These are phyloP conservation scores for Hibiscus tridactylites DNA, from an alignment of 345 rosid genomes.

Conservation along the genomic window DNA sequence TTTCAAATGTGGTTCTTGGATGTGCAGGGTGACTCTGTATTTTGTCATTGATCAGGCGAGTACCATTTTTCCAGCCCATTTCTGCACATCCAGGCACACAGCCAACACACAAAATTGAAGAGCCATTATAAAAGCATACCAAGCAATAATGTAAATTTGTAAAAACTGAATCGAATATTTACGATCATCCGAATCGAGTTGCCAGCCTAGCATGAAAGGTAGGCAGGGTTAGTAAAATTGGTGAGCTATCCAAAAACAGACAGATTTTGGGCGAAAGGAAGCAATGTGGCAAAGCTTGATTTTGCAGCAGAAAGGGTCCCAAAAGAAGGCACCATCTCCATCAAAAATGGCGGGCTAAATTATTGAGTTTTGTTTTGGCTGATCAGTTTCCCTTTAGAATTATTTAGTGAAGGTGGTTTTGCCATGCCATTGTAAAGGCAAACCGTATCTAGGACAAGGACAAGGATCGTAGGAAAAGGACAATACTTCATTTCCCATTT, in stretches of 20 bases:
- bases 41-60: slow-evolving; percentile 8
- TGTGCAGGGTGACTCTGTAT: slow-evolving; percentile 16
- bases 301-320: slow-evolving; percentile 19
- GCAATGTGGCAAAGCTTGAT: slow-evolving; percentile 18
- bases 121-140: neutral
- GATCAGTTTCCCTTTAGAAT: neutral
- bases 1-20: slow-evolving; percentile 15
- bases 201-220: neutral
- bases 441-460: neutral
- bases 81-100: neutral
- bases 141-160: too few species aligned
- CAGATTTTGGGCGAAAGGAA: slow-evolving; percentile 17
- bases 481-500: too few species aligned
- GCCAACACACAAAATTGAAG: neutral
- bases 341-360: neutral
- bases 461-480: neutral
- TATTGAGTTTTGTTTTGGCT: neutral
- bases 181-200: too few species aligned
- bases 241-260: neutral
- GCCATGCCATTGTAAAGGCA: neutral
- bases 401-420: neutral
- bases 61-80: slow-evolving; percentile 2
- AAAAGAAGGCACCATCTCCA: neutral
- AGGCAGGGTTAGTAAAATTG: slow-evolving; percentile 22
- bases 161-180: too few species aligned